These are phyloP conservation scores for Fragaria vesca DNA, from an alignment of 306 rosid genomes.

Conservation along the genomic window DNA sequence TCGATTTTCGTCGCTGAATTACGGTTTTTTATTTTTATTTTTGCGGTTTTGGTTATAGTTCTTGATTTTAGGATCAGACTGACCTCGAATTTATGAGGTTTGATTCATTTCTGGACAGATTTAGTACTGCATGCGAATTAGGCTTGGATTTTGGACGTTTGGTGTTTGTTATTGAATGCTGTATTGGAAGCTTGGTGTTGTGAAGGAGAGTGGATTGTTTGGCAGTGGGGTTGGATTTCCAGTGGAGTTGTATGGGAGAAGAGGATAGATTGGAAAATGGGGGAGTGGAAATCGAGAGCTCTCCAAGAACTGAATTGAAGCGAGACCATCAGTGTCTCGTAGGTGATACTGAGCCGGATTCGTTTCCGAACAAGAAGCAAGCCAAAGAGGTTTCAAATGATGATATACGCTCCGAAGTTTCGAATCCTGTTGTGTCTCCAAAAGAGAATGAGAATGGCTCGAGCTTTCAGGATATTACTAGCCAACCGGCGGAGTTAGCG, in stretches of 20 bases:
- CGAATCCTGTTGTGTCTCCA: slow-evolving; percentile 62
- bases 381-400: slow-evolving; percentile 76
- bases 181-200: background rate
- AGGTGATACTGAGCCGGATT: slow-evolving; percentile 40
- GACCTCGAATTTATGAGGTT: background rate
- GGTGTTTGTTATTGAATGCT: slow-evolving; percentile 9
- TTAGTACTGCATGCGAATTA: slow-evolving; percentile 4
- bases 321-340: slow-evolving; percentile 53
- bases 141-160: background rate
- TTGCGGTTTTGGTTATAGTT: slow-evolving; percentile 1
- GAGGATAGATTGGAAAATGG: slow-evolving; percentile 45
- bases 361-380: slow-evolving; percentile 62
- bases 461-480: slow-evolving; percentile 68
- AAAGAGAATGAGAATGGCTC: slow-evolving; percentile 62
- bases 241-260: slow-evolving; percentile 69
- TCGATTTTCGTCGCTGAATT: background rate
- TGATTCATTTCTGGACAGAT: slow-evolving; percentile 21
- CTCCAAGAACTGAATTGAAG: slow-evolving; percentile 54
- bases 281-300: slow-evolving; percentile 41
- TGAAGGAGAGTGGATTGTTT: background rate
- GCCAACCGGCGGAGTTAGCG: slow-evolving; percentile 54
- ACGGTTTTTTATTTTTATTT: background rate
- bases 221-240: slow-evolving; percentile 25
- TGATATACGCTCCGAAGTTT: slow-evolving; percentile 84
- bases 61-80: background rate